Evolutionary conservation across 495 filamentous ascomycete species (phyloP), one percentile per base, ranked within the genome.

Genomic region (Astrothelium subdiscretum): DNA sequence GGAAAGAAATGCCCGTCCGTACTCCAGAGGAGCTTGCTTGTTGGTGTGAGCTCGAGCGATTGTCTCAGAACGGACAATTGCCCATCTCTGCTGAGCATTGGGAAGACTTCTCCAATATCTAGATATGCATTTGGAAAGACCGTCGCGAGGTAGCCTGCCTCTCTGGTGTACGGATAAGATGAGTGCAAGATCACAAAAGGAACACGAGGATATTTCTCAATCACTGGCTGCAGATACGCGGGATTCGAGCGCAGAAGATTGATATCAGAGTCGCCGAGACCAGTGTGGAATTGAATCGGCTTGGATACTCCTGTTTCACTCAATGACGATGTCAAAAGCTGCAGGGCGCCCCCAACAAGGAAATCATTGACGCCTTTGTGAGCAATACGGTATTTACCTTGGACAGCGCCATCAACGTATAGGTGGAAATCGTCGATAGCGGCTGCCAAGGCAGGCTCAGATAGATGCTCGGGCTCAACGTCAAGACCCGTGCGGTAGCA

Each of bases 31-130:
- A 96, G 73, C 71, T 94, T 94, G 62, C 81, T 84, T 29, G 79
- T 82, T 0, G 91, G 91, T 42, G 85, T 85, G 0, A 94, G 70
- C 69, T 95, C 91, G 12, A 95, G 73, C 40, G 87, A 81, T 73
- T 95, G 79, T 35, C 85, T 81, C 6, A 96, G 60, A 18, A 92
- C 81, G 2, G 75, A 76, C 68, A 89, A 86, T 71, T 96, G 89
- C 0, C 87, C 91, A 48, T 91, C 83, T 59, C 85, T 81, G 67
- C 89, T 94, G 29, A 95, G 72, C 73, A 83, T 86, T 2, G 90
- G 90, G 65, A 95, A 95, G 0, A 95, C 87, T 70, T 91, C 88
- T 0, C 91, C 90, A 59, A 95, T 83, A 66, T 95, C 91, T 12
- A 91, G 81, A 71, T 91, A 95, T 10, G 88, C 88, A 73, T 95